These are phyloP conservation scores for Magnolia kwangsiensis DNA, from an alignment of 164 flowering plant genomes.

Conservation along the genomic window DNA sequence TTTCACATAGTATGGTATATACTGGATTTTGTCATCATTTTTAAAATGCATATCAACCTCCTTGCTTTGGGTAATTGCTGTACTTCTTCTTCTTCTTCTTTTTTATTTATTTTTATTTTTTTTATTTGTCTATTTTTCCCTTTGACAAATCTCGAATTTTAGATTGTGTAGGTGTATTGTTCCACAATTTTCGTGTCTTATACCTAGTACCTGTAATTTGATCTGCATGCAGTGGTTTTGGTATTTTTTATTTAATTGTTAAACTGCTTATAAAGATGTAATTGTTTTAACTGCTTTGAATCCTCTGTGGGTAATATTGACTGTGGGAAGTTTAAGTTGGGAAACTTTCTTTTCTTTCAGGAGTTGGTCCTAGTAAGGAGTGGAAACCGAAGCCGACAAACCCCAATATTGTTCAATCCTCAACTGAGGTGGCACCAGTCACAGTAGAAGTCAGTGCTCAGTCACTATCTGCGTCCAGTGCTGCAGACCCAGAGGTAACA, in stretches of 20 bases:
- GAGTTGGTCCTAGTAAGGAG: constrained; percentile 64
- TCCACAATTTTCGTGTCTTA: too few species aligned
- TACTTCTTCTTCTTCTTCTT: too few species aligned
- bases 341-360: constrained; percentile 10
- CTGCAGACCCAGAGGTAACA: constrained; percentile 33
- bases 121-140: too few species aligned
- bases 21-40: too few species aligned
- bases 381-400: constrained; percentile 72
- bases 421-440: constrained; percentile 34
- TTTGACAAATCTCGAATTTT: too few species aligned
- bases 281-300: not conserved
- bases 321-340: not conserved
- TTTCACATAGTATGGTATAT: too few species aligned
- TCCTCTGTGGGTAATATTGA: not conserved
- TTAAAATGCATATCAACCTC: not conserved
- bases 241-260: not conserved
- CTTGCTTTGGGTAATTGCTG: not conserved
- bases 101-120: too few species aligned
- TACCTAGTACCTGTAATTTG: too few species aligned
- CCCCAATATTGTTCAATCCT: constrained; percentile 30
- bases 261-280: not conserved
- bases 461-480: constrained; percentile 23
- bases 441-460: constrained; percentile 30
- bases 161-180: too few species aligned
- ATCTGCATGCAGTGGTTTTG: not conserved